These are phyloP conservation scores for Amylostereum areolatum DNA, from an alignment of 1,284 basidiomycete species.

Conservation along the genomic window DNA sequence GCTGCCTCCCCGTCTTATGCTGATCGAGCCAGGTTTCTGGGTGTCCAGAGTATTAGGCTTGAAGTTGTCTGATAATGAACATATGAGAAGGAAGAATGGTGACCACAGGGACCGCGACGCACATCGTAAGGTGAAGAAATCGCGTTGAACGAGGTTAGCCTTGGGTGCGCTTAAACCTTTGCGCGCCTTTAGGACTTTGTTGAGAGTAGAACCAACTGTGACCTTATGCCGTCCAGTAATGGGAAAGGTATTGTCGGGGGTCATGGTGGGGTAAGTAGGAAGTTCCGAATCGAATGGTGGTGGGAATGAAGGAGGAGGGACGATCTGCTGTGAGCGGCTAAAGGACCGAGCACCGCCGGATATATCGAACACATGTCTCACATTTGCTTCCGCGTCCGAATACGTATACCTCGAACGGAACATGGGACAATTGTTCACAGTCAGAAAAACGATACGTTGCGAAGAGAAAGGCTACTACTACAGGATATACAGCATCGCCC, in stretches of 20 bases:
- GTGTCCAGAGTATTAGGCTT: constrained; percentile 64
- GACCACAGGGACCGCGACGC: constrained; percentile 19
- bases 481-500: no score
- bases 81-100: neutral
- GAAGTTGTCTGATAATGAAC: constrained; percentile 52
- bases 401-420: no score
- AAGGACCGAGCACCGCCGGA: no score
- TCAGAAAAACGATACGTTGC: no score
- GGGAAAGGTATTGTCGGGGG: constrained; percentile 38
- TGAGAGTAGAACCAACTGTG: constrained; percentile 50
- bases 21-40: constrained; percentile 55
- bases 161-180: constrained; percentile 36
- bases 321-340: no score
- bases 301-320: constrained; percentile 11
- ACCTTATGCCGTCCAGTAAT: constrained; percentile 47
- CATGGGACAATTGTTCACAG: no score
- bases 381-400: no score
- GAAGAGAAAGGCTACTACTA: no score
- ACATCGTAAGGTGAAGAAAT: constrained; percentile 73
- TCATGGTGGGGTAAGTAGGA: constrained; percentile 20
- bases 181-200: constrained; percentile 55
- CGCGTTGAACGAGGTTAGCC: constrained; percentile 30
- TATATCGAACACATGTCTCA: no score
- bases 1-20: constrained; percentile 47
- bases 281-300: constrained; percentile 24